Base-by-base conservation (phyloP, 176 grass and related monocot species). In the Aegilops speltoides region DNA sequence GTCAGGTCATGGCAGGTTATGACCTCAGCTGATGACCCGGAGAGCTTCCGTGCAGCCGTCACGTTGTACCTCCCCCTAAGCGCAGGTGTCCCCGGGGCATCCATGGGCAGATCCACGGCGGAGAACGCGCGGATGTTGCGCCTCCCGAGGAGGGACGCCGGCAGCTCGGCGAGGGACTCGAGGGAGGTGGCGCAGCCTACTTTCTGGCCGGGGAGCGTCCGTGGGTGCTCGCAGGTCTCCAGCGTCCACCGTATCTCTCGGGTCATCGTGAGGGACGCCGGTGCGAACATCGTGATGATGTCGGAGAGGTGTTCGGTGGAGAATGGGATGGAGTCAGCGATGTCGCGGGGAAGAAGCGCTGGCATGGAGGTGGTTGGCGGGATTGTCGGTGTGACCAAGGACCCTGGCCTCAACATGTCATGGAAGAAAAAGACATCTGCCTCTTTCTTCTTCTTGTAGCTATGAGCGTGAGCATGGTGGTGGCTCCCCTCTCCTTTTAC, bases 311-410 rank as follows among this genome's bases (percentile, higher is more conserved):
- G 70, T 1, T 41, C 15, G 10, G 23, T 57, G 46, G 86, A 82
- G 86, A 91, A 91, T 0, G 82, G 90, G 29, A 85, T 52, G 38
- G 90, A 22, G 37, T 64, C 28, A 0, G 90, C 78, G 4, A 66
- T 24, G 3, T 7, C 3, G 36, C 64, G 50, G 4, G 77, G 29
- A 0, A 88, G 70, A 16, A 91, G 79, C 0, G 50, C 0, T 2
- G 86, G 78, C 28, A 73, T 0, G 7, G 28, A 54, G 14, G 78
- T 75, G 20, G 85, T 86, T 20, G 25, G n/a, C 0, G 77, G 85
- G 63, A 86, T 86, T 19, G 85, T 80, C 19, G 77, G 85, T 0
- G 52, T 80, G 66, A 80, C 63, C 52, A 73, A 10, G 23, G 77
- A 86, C 0, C 85, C 85, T 12, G 66, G 85, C 1, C 84, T 76